phyloP scores from a whole-genome alignment of 2,329 filamentous ascomycete species.

The Cladorrhinum sp. region DNA sequence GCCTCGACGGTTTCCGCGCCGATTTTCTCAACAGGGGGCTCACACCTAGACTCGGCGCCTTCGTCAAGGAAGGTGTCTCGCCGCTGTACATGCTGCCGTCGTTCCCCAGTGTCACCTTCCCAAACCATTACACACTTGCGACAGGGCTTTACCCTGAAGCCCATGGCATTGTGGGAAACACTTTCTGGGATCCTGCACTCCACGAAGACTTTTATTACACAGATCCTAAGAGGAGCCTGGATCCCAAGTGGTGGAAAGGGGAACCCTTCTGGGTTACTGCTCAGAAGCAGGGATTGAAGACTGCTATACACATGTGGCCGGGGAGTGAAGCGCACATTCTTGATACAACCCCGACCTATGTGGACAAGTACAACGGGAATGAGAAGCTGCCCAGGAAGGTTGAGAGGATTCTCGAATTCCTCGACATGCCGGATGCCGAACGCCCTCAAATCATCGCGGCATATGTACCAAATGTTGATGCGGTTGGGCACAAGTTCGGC shows the following conservation, averaged over 20 bases:
- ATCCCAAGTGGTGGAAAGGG: constrained; percentile 90
- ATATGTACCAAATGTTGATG: constrained; percentile 91
- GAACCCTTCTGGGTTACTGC: constrained; percentile 94
- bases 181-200: constrained; percentile 82
- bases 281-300: constrained; percentile 72
- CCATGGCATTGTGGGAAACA: constrained; percentile 90
- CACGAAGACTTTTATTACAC: constrained; percentile 86
- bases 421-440: constrained; percentile 77
- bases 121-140: constrained; percentile 90
- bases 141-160: constrained; percentile 90
- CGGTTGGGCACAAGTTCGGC: constrained; percentile 81
- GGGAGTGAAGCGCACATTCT: constrained; percentile 86
- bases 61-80: constrained; percentile 80
- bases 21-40: constrained; percentile 83
- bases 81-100: constrained; percentile 90
- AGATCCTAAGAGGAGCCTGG: constrained; percentile 68
- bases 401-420: constrained; percentile 70
- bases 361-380: constrained; percentile 80
- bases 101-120: constrained; percentile 95
- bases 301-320: constrained; percentile 97
- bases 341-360: constrained; percentile 68
- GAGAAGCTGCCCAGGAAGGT: constrained; percentile 76
- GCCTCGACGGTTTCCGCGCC: constrained; percentile 91
- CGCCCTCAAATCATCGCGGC: constrained; percentile 89
- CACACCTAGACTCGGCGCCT: constrained; percentile 75